Evolutionary conservation across 2,329 filamentous ascomycete genomes (phyloP), one percentile per base, ranked within the genome.

Genomic region (Claviceps capensis): DNA sequence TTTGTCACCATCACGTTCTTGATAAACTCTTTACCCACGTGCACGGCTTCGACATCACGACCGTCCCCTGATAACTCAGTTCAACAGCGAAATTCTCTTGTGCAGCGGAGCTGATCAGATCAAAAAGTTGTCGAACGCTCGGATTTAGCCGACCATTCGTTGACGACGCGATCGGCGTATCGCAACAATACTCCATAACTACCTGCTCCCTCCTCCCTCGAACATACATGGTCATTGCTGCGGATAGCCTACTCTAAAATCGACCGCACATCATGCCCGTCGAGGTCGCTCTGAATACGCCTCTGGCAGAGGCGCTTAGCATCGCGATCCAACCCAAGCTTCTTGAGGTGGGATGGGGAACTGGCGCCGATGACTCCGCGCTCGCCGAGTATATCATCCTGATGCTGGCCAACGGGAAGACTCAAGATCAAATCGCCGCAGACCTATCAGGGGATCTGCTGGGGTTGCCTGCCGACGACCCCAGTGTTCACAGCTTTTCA

Each of bases 341-440:
- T 53, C 81, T 88, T 54, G 91, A 98, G 70, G 84, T 90, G 59
- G 91, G 90, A 62, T 97, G 93, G 91, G 89, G 83, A 56, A 83
- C 85, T 34, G 85, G 85, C 59, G 86, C 84, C 55, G 71, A 72
- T 52, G 85, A 88, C 60, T 88, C 91, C 67, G 83, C 84, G 40
- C 79, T 98, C 54, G 85, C 89, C 54, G 93, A 98, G 71, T 98
- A 97, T 71, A 93, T 98, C 59, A 85, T 97, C 54, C 81, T 97
- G 57, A 96, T 97, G 91, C 79, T 98, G 36, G 88, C 88, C 56
- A 97, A 96, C 70, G 88, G 90, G 61, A 96, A 95, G 69, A 89
- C 86, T 4, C 85, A 95, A 65, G 82, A 90, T 49, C 85, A 96
- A 65, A 91, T 98, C 58, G 86, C 89, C 9, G 74, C 80, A 44